Evolutionary conservation across 2,329 filamentous ascomycete species (phyloP).

Genomic region (Domatiomyces catenatus): DNA sequence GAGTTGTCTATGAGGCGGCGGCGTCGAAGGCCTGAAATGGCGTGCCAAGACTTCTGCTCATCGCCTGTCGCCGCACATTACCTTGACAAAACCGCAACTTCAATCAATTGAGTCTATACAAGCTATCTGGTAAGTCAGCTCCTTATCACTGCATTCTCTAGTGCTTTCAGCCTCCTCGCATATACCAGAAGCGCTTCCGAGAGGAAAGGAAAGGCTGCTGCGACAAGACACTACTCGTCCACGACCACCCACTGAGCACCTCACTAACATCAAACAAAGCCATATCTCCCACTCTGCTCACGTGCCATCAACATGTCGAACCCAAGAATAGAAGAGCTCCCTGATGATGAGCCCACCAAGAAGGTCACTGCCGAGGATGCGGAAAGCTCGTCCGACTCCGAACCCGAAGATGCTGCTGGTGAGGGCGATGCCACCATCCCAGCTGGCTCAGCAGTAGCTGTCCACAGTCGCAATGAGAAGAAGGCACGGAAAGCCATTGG

Average conservation of each 20-base stretch:
- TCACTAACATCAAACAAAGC: background rate
- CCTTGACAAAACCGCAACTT: background rate
- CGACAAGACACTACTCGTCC: background rate
- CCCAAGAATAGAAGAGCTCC: slow-evolving; percentile 93
- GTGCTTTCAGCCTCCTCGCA: background rate
- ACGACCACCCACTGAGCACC: background rate
- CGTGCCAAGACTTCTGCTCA: background rate
- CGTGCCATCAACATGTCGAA: slow-evolving; percentile 67
- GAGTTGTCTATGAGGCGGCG: too few species aligned
- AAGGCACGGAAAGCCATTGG: slow-evolving; percentile 99
- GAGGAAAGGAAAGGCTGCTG: background rate
- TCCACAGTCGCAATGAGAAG: slow-evolving; percentile 99
- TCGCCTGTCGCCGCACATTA: background rate
- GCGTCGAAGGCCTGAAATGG: background rate
- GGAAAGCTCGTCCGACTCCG: slow-evolving; percentile 35
- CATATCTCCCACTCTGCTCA: slow-evolving; percentile 1
- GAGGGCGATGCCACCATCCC: slow-evolving; percentile 48
- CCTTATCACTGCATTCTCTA: background rate
- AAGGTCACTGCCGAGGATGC: slow-evolving; percentile 67
- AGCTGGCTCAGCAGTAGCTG: slow-evolving; percentile 71
- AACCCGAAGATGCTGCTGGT: slow-evolving; percentile 25
- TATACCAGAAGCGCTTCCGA: background rate
- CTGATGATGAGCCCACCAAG: slow-evolving; percentile 69
- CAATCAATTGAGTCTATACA: background rate
- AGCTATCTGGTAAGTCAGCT: background rate